Evolutionary conservation across 371 early-diverging fungal genomes (phyloP).

Genomic region (Apophysomyces trapeziformis): DNA sequence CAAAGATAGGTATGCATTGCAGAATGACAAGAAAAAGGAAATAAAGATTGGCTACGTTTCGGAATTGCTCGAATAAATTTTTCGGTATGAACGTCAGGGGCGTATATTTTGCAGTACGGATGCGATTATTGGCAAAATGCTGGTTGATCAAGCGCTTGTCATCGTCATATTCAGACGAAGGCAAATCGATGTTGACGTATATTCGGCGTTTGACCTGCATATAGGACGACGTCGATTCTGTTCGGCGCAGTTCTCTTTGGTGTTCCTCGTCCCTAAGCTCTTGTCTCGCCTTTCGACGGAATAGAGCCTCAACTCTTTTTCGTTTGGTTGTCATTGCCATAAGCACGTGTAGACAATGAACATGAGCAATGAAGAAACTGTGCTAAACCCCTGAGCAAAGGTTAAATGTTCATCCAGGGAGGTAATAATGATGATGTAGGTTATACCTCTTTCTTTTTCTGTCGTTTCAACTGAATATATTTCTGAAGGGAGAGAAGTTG

Average conservation of each 20-base stretch:
- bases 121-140: conserved; percentile 59
- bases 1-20: conserved; percentile 77
- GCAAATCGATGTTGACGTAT: conserved; percentile 45
- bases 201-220: conserved; percentile 45
- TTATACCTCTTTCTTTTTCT: neutral
- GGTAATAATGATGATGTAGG: neutral
- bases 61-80: conserved; percentile 91
- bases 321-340: conserved; percentile 10
- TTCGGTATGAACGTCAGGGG: conserved; percentile 88
- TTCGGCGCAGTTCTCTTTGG: conserved; percentile 26
- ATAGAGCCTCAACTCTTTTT: conserved; percentile 15
- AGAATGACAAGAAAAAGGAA: conserved; percentile 89
- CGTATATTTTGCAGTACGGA: conserved; percentile 87
- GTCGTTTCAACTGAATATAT: neutral
- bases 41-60: conserved; percentile 91
- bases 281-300: conserved; percentile 11
- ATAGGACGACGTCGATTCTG: conserved; percentile 47
- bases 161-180: conserved; percentile 33
- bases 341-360: neutral
- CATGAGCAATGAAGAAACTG: conserved; percentile 2
- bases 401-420: conserved; percentile 2
- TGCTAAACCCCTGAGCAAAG: neutral
- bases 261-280: conserved; percentile 20
- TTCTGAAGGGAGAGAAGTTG: neutral
- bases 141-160: conserved; percentile 23